These are phyloP conservation scores for Sporobolomyces pararoseus DNA, from an alignment of 768 basidiomycete species.

Conservation along the genomic window DNA sequence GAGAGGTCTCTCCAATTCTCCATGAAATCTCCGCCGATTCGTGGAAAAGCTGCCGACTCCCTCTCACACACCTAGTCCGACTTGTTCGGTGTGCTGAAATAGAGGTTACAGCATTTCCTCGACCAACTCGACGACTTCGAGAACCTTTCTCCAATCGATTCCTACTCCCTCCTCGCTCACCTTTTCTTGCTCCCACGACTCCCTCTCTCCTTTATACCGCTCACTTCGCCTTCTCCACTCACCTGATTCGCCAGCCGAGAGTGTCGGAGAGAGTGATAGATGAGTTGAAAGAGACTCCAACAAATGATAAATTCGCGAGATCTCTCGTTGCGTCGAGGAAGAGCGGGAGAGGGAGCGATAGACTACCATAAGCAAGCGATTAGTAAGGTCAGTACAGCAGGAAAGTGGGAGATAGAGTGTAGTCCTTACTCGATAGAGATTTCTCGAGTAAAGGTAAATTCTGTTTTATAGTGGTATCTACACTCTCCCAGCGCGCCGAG, in stretches of 20 bases:
- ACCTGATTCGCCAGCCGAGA: not conserved
- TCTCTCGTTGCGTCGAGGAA: not conserved
- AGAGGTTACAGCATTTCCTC: not conserved
- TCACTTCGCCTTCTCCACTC: not conserved
- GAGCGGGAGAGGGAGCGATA: not conserved
- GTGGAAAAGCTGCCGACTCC: too few species aligned
- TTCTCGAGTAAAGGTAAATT: not conserved
- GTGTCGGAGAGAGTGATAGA: not conserved
- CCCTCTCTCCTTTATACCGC: not conserved
- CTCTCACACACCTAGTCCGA: too few species aligned
- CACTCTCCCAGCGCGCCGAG: not conserved
- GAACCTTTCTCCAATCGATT: not conserved
- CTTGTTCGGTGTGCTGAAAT: too few species aligned
- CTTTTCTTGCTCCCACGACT: not conserved
- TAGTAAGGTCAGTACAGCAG: too few species aligned
- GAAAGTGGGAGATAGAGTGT: not conserved
- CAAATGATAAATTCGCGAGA: not conserved
- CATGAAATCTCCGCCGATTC: too few species aligned
- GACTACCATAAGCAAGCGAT: not conserved
- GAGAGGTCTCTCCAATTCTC: too few species aligned
- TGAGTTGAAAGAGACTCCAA: conserved; percentile 14
- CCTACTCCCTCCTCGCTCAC: not conserved
- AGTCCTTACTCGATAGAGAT: not conserved
- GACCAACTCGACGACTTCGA: conserved; percentile 3
- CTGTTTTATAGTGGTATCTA: conserved; percentile 3